Percentiles rank a stretch among this genome's conserved stretches.
phyloP scores from a whole-genome alignment of 495 filamentous ascomycete genomes.

The Daldinia caldariorum region DNA sequence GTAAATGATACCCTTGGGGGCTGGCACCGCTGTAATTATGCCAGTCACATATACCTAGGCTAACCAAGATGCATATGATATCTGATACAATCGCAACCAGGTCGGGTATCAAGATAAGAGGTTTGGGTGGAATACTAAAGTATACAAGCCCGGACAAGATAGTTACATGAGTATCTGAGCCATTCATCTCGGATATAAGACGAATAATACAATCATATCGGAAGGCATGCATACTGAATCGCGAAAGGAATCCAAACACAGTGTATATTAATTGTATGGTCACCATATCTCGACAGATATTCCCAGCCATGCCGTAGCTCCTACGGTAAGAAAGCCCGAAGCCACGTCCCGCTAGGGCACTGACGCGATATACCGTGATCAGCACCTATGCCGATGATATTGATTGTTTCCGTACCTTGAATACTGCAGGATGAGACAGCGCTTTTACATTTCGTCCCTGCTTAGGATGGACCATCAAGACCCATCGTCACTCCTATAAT shows the following conservation, averaged over 20 bases:
- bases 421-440: not conserved
- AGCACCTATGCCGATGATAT: not conserved
- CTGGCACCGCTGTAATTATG: not conserved
- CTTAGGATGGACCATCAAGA: no score
- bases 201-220: not conserved
- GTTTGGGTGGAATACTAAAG: not conserved
- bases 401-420: not conserved
- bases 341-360: not conserved
- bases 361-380: not conserved
- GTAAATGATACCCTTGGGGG: not conserved
- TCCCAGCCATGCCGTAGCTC: not conserved
- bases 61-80: conserved; percentile 1
- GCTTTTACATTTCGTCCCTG: not conserved
- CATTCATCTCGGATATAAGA: not conserved
- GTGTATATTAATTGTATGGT: not conserved
- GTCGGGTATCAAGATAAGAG: not conserved
- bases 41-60: not conserved
- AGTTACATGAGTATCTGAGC: not conserved
- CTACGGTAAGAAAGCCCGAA: not conserved
- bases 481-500: no score
- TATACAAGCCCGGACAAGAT: not conserved
- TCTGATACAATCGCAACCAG: conserved; percentile 1
- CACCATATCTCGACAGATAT: not conserved
- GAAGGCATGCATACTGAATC: not conserved
- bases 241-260: not conserved